phyloP scores from a whole-genome alignment of 2,329 filamentous ascomycete genomes.

The Penicillium sp. region DNA sequence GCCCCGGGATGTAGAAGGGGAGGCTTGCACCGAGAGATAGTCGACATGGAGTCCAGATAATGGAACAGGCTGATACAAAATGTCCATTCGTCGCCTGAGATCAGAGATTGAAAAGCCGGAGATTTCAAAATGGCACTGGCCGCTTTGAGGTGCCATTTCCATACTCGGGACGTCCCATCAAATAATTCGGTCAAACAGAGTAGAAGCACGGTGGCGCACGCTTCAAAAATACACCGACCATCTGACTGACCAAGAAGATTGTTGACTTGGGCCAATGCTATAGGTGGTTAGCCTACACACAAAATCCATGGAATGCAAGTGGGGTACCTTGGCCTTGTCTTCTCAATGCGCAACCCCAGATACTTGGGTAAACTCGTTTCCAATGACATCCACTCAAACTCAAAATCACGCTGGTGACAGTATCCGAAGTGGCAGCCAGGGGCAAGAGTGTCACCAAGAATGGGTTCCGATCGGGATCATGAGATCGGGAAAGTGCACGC shows the following conservation, averaged over 20 bases:
- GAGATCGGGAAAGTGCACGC: slow-evolving; percentile 24
- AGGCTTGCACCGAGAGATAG: slow-evolving; percentile 31
- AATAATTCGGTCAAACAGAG: slow-evolving; percentile 48
- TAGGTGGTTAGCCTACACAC: background rate
- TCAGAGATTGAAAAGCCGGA: slow-evolving; percentile 28
- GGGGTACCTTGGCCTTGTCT: slow-evolving; percentile 26
- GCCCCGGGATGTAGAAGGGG: slow-evolving; percentile 22
- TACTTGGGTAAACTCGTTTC: slow-evolving; percentile 28
- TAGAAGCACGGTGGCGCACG: slow-evolving; percentile 43
- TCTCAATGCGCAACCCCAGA: slow-evolving; percentile 27
- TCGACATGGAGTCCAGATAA: slow-evolving; percentile 33
- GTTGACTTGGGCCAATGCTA: slow-evolving; percentile 27
- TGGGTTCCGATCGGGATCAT: slow-evolving; percentile 23
- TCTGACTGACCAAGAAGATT: slow-evolving; percentile 18
- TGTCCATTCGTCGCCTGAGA: slow-evolving; percentile 28
- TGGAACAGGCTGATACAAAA: slow-evolving; percentile 45
- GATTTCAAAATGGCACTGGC: slow-evolving; percentile 43
- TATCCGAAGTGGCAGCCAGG: slow-evolving; percentile 27
- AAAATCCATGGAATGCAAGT: background rate
- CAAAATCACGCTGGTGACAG: slow-evolving; percentile 28
- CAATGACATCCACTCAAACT: slow-evolving; percentile 31
- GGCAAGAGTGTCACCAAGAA: slow-evolving; percentile 28
- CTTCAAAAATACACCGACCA: slow-evolving; percentile 38
- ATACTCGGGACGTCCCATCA: slow-evolving; percentile 44
- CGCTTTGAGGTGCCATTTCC: slow-evolving; percentile 47